A percentile compares a stretch with the other conserved stretches of the same genome.
Conservation (phyloP, 805 yeast species). For the Candida namnaoensis region DNA sequence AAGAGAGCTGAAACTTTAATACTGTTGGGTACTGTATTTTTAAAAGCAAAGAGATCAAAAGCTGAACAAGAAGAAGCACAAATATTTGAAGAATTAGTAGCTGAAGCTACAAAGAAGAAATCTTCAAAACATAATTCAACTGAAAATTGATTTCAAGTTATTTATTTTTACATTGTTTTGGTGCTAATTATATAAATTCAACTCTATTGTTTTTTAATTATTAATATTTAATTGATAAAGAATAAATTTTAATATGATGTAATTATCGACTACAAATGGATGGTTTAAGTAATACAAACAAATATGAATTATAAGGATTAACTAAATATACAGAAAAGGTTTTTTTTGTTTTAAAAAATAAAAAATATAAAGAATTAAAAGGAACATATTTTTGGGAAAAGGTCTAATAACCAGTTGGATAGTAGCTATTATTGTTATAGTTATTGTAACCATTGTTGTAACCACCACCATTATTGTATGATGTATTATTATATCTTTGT, state of each 20-base stretch:
- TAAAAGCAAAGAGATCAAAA: constrained; percentile 48
- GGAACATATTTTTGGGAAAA: too few relatives aligned
- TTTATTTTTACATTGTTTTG: background rate
- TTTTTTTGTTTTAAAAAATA: too few relatives aligned
- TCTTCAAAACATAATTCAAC: constrained; percentile 4
- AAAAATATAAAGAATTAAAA: too few relatives aligned
- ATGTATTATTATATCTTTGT: background rate
- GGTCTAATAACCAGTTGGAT: background rate
- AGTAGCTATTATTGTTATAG: too few relatives aligned
- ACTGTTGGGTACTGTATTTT: constrained; percentile 56
- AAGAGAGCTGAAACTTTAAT: constrained; percentile 58
- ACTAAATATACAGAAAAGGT: too few relatives aligned
- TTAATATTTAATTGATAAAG: too few relatives aligned
- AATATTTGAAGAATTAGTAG: constrained; percentile 64
- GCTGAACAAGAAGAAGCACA: constrained; percentile 71
- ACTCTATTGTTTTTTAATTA: too few relatives aligned
- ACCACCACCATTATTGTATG: too few relatives aligned
- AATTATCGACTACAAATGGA: too few relatives aligned
- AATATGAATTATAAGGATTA: too few relatives aligned
- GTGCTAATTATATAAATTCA: background rate
- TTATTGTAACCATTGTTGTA: background rate
- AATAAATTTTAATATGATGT: too few relatives aligned
- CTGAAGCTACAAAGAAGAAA: constrained; percentile 40
- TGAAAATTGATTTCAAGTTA: background rate
- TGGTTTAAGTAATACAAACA: too few relatives aligned